phyloP scores from a whole-genome alignment of 78 protist species.

The Planoprotostelium fungivorum region DNA sequence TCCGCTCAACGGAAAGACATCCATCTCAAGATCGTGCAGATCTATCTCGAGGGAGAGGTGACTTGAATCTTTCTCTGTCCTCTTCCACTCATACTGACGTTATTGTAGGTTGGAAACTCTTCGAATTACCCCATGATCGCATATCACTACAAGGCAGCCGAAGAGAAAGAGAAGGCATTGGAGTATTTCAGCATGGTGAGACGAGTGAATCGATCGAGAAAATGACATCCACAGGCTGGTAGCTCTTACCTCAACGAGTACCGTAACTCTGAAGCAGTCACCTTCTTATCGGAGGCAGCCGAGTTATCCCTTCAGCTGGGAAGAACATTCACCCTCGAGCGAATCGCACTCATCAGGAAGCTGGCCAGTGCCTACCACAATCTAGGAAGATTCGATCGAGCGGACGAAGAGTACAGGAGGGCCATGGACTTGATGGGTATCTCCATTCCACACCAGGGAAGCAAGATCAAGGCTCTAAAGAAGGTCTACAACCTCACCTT shows the following conservation, averaged over 20 bases:
- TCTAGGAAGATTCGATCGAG: background rate
- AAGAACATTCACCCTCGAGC: background rate
- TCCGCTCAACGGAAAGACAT: slow-evolving; percentile 54
- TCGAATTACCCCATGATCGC: slow-evolving; percentile 5
- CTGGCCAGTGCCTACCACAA: background rate
- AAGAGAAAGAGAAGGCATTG: slow-evolving; percentile 38
- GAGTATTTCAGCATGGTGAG: slow-evolving; percentile 7
- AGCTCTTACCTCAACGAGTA: background rate
- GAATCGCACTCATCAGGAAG: background rate
- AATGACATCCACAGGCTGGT: background rate
- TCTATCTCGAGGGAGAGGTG: slow-evolving; percentile 10
- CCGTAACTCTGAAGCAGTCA: background rate
- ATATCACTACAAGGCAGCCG: slow-evolving; percentile 47
- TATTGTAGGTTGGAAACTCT: background rate
- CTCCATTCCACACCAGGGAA: background rate
- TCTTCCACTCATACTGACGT: background rate
- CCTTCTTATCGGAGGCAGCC: background rate
- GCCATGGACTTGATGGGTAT: background rate
- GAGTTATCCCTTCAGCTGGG: background rate
- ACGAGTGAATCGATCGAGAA: background rate
- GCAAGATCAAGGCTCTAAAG: background rate
- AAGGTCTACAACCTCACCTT: background rate
- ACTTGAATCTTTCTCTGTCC: slow-evolving; percentile 27
- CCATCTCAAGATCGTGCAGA: slow-evolving; percentile 54
- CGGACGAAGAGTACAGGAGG: background rate